These are phyloP conservation scores for Kwoniella shandongensis DNA, from an alignment of 768 basidiomycete genomes.

Conservation along the genomic window DNA sequence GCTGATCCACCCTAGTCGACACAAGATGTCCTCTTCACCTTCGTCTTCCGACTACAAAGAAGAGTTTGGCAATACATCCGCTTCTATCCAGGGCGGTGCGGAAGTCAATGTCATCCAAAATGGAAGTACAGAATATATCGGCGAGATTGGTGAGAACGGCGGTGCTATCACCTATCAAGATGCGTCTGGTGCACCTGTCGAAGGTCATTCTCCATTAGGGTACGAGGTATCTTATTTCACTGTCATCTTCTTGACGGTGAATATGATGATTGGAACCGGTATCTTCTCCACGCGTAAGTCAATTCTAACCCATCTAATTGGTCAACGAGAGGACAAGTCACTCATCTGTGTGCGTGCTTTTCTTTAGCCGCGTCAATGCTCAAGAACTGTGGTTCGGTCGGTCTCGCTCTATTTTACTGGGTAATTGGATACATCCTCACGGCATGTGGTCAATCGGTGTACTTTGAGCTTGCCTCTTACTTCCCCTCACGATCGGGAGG, in stretches of 20 bases:
- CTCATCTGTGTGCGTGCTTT: too few relatives aligned
- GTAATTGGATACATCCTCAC: conserved; percentile 27
- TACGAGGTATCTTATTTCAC: conserved; percentile 28
- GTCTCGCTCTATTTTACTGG: conserved; percentile 33
- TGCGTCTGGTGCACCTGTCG: conserved; percentile 33
- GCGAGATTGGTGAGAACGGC: conserved; percentile 22
- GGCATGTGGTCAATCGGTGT: conserved; percentile 27
- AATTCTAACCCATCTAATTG: conserved; percentile 7
- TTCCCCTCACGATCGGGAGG: conserved; percentile 36
- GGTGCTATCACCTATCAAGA: conserved; percentile 23
- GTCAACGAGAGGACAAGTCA: not conserved
- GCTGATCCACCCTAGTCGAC: too few relatives aligned
- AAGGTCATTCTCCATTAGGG: conserved; percentile 25
- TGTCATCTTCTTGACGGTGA: conserved; percentile 26
- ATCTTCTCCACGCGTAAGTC: conserved; percentile 33
- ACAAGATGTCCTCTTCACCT: too few relatives aligned
- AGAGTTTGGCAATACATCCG: too few relatives aligned
- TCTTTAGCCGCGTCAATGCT: conserved; percentile 15
- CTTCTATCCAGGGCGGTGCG: too few relatives aligned
- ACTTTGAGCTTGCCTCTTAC: conserved; percentile 32
- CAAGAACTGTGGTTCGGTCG: conserved; percentile 24
- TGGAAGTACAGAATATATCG: conserved; percentile 14
- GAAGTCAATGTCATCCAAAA: not conserved
- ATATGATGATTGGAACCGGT: conserved; percentile 38
- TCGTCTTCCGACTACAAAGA: too few relatives aligned